Base-by-base conservation (phyloP, 2,329 filamentous ascomycete species). In the Magnaporthiopsis poae region DNA sequence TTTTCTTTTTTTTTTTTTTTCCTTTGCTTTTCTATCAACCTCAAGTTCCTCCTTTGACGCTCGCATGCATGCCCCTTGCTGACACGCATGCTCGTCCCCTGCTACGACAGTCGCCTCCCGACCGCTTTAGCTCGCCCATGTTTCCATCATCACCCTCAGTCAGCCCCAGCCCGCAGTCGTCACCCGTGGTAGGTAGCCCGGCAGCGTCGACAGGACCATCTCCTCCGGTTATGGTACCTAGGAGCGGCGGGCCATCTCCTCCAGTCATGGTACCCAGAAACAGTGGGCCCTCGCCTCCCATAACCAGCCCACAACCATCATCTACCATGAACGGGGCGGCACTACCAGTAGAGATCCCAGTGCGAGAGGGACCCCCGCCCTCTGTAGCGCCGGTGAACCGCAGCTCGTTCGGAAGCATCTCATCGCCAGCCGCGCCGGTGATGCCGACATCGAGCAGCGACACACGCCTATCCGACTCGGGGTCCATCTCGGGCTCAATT, bases 381-480 rank as follows among this genome's bases (percentile, higher is more conserved):
- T 29, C 62, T n/a, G 35, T 39, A 15, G 35, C 62, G 5, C 62
- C 62, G 62, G 25, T 35, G 29, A 39, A 27, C 25, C 35, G 18
- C 25, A 63, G 62, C 46, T 39, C 62, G 9, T 39, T 46, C 7
- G 62, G 35, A 12, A 63, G 62, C 25, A 46, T 63, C 35, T 46
- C 35, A 18, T 29, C 62, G 36, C 62, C 62, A 7, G 18, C 35
- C 15, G 15, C 29, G 13, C 29, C 35, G 7, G 62, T 35, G 21
- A 27, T 39, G 27, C 62, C 18, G 25, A 27, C 62, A 11, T 35
- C 62, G 27, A 35, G n/a, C n/a, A 66, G 62, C 65, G 65, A 64
- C 27, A 71, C 62, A 66, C 68, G 60, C 62, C 68, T 52, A 21
- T 68, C 66, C 29, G 60, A 39, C 31, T 36, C 61, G 11, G 61